A percentile compares a stretch with the other conserved stretches of the same genome.
phyloP scores from a whole-genome alignment of 139 green algal genomes.

The Chlamydomonas incerta region DNA sequence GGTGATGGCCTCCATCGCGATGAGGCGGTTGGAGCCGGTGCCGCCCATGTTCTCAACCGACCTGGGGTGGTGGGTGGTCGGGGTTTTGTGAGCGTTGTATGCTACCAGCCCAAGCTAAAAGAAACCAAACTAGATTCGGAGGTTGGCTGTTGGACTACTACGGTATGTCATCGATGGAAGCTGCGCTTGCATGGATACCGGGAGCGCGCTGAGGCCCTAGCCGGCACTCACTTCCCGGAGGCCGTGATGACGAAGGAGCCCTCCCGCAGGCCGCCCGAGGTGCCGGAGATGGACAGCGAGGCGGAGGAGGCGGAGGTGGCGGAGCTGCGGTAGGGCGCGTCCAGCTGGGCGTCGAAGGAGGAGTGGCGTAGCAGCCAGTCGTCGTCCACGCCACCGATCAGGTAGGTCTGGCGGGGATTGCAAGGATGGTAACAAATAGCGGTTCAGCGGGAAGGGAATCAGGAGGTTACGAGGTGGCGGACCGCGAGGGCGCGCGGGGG shows the following conservation, averaged over 20 bases:
- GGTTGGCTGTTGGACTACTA: no score
- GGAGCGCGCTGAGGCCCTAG: no score
- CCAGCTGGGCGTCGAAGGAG: conserved; percentile 16
- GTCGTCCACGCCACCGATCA: conserved; percentile 31
- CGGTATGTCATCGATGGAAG: no score
- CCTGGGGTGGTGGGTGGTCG: background rate
- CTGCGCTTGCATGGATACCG: no score
- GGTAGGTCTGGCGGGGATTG: conserved; percentile 40
- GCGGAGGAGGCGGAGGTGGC: no score
- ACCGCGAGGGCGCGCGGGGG: no score
- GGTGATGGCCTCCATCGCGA: conserved; percentile 31
- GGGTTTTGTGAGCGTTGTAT: background rate
- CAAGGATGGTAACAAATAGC: no score
- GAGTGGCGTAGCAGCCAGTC: conserved; percentile 32
- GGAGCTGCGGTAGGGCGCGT: background rate
- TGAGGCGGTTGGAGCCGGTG: background rate
- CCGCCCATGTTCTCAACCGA: conserved; percentile 1
- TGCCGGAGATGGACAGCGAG: no score
- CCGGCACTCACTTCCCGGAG: background rate
- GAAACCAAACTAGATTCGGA: no score
- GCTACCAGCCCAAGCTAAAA: background rate
- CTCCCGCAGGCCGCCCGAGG: background rate
- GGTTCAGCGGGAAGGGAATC: no score
- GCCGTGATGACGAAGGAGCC: conserved; percentile 28
- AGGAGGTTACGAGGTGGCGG: no score